A percentile compares a stretch with the other conserved stretches of the same genome.
Evolutionary conservation across 257 asterid genomes (phyloP).

Genomic region (Nicotiana otophora): DNA sequence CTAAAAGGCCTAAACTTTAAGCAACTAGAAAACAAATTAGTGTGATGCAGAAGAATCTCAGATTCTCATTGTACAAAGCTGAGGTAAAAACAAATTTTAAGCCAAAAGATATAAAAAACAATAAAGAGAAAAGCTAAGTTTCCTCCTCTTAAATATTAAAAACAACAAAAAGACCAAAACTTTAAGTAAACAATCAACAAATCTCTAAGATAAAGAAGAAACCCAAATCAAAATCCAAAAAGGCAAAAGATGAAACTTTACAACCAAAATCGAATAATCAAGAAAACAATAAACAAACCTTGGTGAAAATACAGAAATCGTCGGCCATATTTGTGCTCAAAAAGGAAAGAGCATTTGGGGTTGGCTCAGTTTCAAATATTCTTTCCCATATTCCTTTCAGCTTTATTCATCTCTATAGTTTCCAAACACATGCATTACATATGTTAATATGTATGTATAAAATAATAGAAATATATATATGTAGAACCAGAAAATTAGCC

Average conservation of each 20-base stretch:
- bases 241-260: neutral
- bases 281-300: slow-evolving; percentile 34
- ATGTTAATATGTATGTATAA: neutral
- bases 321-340: slow-evolving; percentile 49
- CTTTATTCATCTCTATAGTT: slow-evolving; percentile 29
- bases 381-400: slow-evolving; percentile 36
- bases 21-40: neutral
- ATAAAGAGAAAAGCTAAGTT: neutral
- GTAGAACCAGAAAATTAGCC: neutral
- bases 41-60: neutral
- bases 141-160: neutral
- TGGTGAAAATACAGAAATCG: slow-evolving; percentile 49
- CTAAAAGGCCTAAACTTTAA: neutral
- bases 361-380: slow-evolving; percentile 30
- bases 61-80: neutral
- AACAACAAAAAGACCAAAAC: neutral
- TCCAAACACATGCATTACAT: slow-evolving; percentile 19
- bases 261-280: neutral
- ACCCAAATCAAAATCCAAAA: neutral
- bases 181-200: neutral
- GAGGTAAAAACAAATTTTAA: neutral
- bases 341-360: slow-evolving; percentile 8
- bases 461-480: neutral
- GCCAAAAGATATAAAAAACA: neutral
- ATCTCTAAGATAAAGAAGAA: neutral